Evolutionary conservation across 192 early-diverging fungal genomes (phyloP).

Genomic region (Chytriomyces hyalinus): DNA sequence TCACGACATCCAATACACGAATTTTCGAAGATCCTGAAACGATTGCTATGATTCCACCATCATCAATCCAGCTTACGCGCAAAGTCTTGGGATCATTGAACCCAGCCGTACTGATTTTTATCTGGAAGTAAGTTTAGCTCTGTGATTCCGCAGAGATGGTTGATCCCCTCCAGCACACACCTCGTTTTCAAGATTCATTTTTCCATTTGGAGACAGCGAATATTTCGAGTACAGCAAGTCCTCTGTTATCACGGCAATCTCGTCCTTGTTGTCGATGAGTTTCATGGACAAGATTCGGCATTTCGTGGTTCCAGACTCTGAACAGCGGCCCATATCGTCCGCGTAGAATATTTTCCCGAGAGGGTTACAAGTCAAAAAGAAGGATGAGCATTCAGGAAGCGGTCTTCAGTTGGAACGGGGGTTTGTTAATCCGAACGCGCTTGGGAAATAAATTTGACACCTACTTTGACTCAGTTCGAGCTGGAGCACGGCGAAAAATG

Average conservation of each 20-base stretch:
- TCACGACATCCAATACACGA: constrained; percentile 51
- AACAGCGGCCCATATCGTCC: constrained; percentile 61
- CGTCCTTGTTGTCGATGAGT: constrained; percentile 40
- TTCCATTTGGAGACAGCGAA: constrained; percentile 49
- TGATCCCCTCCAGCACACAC: constrained; percentile 19
- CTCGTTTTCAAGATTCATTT: constrained; percentile 46
- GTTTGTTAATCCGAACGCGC: not conserved
- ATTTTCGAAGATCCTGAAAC: constrained; percentile 39
- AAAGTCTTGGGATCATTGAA: constrained; percentile 36
- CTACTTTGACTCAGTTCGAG: constrained; percentile 26
- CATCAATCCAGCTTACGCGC: constrained; percentile 42
- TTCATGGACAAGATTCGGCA: constrained; percentile 34
- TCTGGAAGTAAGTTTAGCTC: constrained; percentile 16
- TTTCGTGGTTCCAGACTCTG: constrained; percentile 35
- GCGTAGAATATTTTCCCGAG: constrained; percentile 54
- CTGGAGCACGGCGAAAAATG: constrained; percentile 29
- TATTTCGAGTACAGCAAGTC: constrained; percentile 48
- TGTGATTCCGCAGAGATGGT: constrained; percentile 7
- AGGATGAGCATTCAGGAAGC: constrained; percentile 46
- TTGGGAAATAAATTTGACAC: not conserved
- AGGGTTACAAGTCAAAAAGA: constrained; percentile 41
- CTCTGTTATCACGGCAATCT: constrained; percentile 45
- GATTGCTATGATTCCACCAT: constrained; percentile 42
- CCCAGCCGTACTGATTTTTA: constrained; percentile 48
- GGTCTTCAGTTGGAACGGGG: not conserved